Conservation (phyloP, 306 rosid species). For the Cucumis melo region DNA sequence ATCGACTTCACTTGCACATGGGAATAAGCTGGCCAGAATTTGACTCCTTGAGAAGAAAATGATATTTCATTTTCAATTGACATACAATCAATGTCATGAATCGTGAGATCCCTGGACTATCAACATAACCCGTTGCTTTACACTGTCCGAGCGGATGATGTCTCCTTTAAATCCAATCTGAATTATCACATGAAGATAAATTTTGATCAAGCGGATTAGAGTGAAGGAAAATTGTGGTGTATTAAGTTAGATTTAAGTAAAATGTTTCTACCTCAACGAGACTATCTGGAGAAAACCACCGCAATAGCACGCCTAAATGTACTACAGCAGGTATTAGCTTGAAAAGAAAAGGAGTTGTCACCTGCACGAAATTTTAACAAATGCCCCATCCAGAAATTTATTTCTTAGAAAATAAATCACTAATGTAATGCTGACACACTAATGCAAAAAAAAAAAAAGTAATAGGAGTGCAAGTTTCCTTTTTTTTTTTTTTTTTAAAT, state of each 20-base stretch:
- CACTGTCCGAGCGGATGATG: conserved; percentile 75
- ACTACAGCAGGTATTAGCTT: conserved; percentile 92
- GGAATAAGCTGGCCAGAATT: conserved; percentile 11
- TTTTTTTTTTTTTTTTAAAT: too few relatives aligned
- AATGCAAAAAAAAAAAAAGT: not conserved
- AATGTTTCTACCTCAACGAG: conserved; percentile 46
- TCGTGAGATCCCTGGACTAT: conserved; percentile 61
- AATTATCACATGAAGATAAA: not conserved
- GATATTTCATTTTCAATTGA: conserved; percentile 1
- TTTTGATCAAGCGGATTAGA: not conserved
- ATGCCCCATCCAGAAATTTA: not conserved
- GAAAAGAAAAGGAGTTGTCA: conserved; percentile 86
- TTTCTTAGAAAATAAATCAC: not conserved
- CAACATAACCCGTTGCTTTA: conserved; percentile 77
- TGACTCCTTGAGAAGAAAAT: conserved; percentile 8
- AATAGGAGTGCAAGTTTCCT: too few relatives aligned
- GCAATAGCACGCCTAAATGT: conserved; percentile 83
- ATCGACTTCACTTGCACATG: conserved; percentile 18
- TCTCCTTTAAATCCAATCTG: conserved; percentile 77
- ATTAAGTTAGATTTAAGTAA: not conserved
- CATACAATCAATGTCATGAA: conserved; percentile 17
- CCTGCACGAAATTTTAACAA: conserved; percentile 30
- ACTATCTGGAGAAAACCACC: conserved; percentile 82
- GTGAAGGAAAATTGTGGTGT: not conserved
- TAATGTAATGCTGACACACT: not conserved